Evolutionary conservation across 306 rosid species (phyloP), one percentile per base, ranked within the genome.

Genomic region (Ammopiptanthus mongolicus): DNA sequence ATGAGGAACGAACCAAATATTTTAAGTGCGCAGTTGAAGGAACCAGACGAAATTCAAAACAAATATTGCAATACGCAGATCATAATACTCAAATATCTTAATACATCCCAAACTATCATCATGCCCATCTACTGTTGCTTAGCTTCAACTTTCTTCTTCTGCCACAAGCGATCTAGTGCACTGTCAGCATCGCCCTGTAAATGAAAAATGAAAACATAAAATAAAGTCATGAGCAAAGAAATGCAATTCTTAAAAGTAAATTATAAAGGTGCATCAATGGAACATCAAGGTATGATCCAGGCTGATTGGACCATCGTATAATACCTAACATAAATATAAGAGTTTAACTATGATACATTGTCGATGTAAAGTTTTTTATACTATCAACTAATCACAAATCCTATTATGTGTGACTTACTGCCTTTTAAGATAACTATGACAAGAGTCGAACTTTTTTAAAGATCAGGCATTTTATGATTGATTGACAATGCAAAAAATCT

Each of bases 171-270:
- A 46, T 89, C 94, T 18, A 87, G 29, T 12, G 83, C 94, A 67
- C 93, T 81, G 76, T 89, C 93, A 0, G 88, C 93, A 71, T 89
- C 93, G 3, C 89, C 89, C 85, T 86, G 75, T 0, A 56, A 69
- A 63, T 5, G 0, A 18, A 33, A 41, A 21, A 19, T 1, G 2
- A 51, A 11, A 12, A 59, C 58, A 71, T 6, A 1, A 55, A n/a
- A n/a, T n/a, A n/a, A n/a, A n/a, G n/a, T 52, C 17, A 60, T 0
- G 9, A 72, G 22, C 4, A 10, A 14, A 29, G 42, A 76, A 56
- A 64, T 37, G 44, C 19, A 73, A 25, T 6, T 58, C 37, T 23
- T 5, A 3, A 36, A 51, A 3, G 29, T 2, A 25, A 50, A 21
- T 8, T 18, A 63, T 42, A 36, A 41, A 8, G 25, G 12, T 25